Evolutionary conservation across 257 asterid genomes (phyloP), one percentile per base, ranked within the genome.

Genomic region (Oldenlandia corymbosa): DNA sequence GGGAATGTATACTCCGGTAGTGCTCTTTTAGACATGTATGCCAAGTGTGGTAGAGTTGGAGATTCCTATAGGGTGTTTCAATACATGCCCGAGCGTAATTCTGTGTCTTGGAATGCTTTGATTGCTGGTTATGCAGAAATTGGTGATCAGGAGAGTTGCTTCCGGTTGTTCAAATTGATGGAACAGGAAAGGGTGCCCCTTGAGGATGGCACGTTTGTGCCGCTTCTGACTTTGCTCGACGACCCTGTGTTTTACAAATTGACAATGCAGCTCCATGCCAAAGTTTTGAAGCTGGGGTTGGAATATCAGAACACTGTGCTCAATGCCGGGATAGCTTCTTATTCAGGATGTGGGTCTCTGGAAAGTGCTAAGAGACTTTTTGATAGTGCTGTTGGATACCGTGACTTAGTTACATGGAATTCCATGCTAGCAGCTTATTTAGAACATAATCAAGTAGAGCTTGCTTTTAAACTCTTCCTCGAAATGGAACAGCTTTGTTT

Each of bases 71-170:
- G 54, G 66, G 91, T 83, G 70, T 88, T 91, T 68, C 41, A 48
- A 27, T 43, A 64, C 73, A 84, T 90, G 93, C 80, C 67, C 24
- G 86, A 78, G 53, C 79, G 87, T 58, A 90, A 85, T 74, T 51
- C 80, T 10, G 92, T 90, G 36, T 85, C 97, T 17, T 90, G 96
- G 97, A 91, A 88, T 50, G 88, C 95, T 67, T 69, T 91, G 80
- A 84, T 91, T 59, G 85, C 89, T 48, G 96, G 91, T 36, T 83
- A 83, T 75, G 81, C 88, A 2, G 96, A 79, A 49, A 72, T 31
- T 7, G 87, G 93, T 8, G 67, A 83, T 57, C 37, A 62, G 1
- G 53, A 51, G 11, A 75, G 69, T 45, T 83, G 95, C 60, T 64
- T 85, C 62, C 73, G 71, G 59, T 71, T 85, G 66, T 72, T 85